A percentile compares a stretch with the other conserved stretches of the same genome.
Conservation (phyloP, 768 basidiomycete genomes). For the Rhodotorula sphaerocarpa region DNA sequence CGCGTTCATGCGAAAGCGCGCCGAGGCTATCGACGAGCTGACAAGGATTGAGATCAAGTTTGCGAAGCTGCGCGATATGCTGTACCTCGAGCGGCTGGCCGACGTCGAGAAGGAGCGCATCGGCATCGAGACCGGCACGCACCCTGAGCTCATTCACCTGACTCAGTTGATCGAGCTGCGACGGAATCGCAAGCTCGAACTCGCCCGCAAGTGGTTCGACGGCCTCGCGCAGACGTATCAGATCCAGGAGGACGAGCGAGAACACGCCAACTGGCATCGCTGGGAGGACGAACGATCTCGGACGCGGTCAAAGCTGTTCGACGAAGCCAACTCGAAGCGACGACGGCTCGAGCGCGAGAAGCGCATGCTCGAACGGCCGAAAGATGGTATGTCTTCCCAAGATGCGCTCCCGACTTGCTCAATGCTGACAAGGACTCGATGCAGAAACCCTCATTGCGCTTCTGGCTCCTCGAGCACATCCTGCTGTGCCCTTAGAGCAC, state of each 20-base stretch:
- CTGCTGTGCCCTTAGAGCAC: slow-evolving; percentile 29
- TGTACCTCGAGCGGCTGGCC: slow-evolving; percentile 93
- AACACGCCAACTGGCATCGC: slow-evolving; percentile 73
- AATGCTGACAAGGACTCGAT: neutral
- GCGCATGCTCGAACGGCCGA: slow-evolving; percentile 57
- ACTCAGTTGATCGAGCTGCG: slow-evolving; percentile 69
- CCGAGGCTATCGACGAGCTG: slow-evolving; percentile 78
- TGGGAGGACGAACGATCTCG: slow-evolving; percentile 77
- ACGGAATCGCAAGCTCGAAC: slow-evolving; percentile 68
- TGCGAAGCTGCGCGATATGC: slow-evolving; percentile 69
- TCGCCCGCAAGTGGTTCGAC: slow-evolving; percentile 65
- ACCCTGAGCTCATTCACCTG: slow-evolving; percentile 77
- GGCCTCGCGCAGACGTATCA: slow-evolving; percentile 59
- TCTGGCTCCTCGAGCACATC: slow-evolving; percentile 23
- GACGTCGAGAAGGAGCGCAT: slow-evolving; percentile 78
- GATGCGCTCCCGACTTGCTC: too few relatives aligned
- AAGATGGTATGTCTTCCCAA: slow-evolving; percentile 24
- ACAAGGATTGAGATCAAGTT: slow-evolving; percentile 89
- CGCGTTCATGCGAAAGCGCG: slow-evolving; percentile 50
- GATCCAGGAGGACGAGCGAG: slow-evolving; percentile 61
- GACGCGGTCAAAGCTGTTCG: slow-evolving; percentile 76
- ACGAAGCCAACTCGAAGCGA: slow-evolving; percentile 78
- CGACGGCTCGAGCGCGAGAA: slow-evolving; percentile 77
- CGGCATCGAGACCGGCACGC: slow-evolving; percentile 64
- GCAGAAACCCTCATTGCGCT: slow-evolving; percentile 32